Base-by-base conservation (phyloP, 805 yeast species). In the Scheffersomyces lignosus region DNA sequence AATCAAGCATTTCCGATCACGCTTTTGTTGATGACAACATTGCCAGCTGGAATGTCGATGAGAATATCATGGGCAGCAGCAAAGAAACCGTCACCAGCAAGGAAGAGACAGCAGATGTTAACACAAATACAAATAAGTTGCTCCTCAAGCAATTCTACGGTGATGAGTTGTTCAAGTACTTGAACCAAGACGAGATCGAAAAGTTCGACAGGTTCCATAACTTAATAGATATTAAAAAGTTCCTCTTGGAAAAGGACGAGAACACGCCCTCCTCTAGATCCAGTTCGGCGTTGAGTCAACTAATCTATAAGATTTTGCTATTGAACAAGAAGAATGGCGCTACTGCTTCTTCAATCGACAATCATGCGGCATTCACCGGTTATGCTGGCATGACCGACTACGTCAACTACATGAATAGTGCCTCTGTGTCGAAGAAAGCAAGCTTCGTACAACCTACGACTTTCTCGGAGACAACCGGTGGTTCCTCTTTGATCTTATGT, bases 1-100 rank as follows among this genome's bases (percentile, higher is more conserved):
- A 39, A 27, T 25, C 47, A 15, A 33, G 30, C 25, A 28, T 32
- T 8, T 28, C 39, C 15, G 32, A 39, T 6, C 47, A 40, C 13
- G 53, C 51, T 14, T 27, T 58, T 9, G 46, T 58, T 6, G 64
- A 59, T 39, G 70, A 63, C 36, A 63, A 64, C 43, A 50, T 57
- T 4, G 70, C 70, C 13, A 53, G 60, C 28, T 63, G 68, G 68
- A 60, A 64, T 37, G 44, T 64, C 30, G 68, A 62, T 33, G 65
- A 60, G 33, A 46, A 52, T 38, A 30, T 45, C 22, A 44, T 38
- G 38, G 38, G 31, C 16, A 32, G 29, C 20, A 20, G 14, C 18
- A 30, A n/a, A 13, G 6, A 16, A 13, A 16, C 5, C n/a, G 18
- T 15, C 25, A 30, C 10, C 32, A 22, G 12, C 23, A 4, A 13